These are phyloP conservation scores for Arthroderma uncinatum DNA, from an alignment of 2,329 filamentous ascomycete species.

Conservation along the genomic window DNA sequence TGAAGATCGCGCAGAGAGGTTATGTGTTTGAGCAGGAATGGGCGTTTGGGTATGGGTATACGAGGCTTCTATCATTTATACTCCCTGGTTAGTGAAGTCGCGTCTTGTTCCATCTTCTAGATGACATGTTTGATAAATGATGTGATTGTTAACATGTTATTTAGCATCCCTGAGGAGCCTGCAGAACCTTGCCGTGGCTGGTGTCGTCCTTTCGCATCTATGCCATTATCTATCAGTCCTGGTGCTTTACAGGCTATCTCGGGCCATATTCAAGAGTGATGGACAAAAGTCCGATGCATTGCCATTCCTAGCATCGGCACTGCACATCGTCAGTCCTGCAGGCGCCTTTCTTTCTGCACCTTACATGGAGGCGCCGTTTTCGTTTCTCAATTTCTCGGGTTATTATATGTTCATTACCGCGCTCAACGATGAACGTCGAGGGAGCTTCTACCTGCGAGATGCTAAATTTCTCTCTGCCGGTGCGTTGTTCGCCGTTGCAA, in stretches of 20 bases:
- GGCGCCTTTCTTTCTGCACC: slow-evolving; percentile 83
- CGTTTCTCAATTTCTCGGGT: slow-evolving; percentile 64
- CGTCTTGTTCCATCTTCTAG: too few species aligned
- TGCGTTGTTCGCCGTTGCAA: slow-evolving; percentile 58
- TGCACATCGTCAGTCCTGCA: slow-evolving; percentile 78
- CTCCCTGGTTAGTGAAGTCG: slow-evolving; percentile 22
- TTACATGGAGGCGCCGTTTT: slow-evolving; percentile 70
- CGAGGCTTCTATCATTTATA: slow-evolving; percentile 34
- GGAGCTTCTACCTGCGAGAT: slow-evolving; percentile 29
- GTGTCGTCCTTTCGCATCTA: slow-evolving; percentile 56
- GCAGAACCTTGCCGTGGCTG: slow-evolving; percentile 38
- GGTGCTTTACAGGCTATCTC: slow-evolving; percentile 56
- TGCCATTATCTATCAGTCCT: slow-evolving; percentile 67
- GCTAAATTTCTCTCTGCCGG: slow-evolving; percentile 52
- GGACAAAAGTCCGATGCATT: slow-evolving; percentile 15
- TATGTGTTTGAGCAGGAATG: slow-evolving; percentile 55
- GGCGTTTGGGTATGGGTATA: slow-evolving; percentile 51
- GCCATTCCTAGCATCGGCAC: slow-evolving; percentile 52
- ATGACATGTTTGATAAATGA: neutral
- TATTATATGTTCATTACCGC: slow-evolving; percentile 55
- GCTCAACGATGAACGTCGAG: slow-evolving; percentile 23
- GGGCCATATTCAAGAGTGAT: slow-evolving; percentile 41
- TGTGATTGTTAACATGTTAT: neutral
- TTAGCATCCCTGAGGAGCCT: neutral
- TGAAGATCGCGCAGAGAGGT: slow-evolving; percentile 42